These are phyloP conservation scores for Scytalidium lignicola DNA, from an alignment of 2,329 filamentous ascomycete species.

Conservation along the genomic window DNA sequence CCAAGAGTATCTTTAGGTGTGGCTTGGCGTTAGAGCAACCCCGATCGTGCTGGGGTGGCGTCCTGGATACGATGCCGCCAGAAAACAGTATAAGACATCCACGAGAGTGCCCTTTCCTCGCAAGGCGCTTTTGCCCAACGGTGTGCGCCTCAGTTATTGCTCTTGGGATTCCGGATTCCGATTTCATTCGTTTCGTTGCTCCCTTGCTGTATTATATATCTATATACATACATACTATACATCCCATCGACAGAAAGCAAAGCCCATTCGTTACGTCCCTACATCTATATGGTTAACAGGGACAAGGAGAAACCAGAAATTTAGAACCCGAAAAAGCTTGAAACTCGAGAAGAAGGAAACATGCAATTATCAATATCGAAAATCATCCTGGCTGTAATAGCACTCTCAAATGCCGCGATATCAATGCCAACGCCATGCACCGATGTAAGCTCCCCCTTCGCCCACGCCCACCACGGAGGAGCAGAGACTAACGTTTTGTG, in stretches of 20 bases:
- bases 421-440: conserved; percentile 15
- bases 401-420: background rate
- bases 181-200: too few relatives aligned
- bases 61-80: background rate
- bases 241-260: too few relatives aligned
- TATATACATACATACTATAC: too few relatives aligned
- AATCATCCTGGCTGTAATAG: background rate
- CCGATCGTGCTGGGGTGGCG: background rate
- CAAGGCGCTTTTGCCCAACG: background rate
- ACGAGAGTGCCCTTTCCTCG: too few relatives aligned
- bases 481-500: background rate
- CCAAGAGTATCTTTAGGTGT: background rate
- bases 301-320: background rate
- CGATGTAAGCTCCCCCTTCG: conserved; percentile 14
- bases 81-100: background rate
- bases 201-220: too few relatives aligned
- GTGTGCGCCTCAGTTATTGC: background rate
- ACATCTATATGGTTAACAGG: too few relatives aligned
- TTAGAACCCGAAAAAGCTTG: background rate
- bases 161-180: too few relatives aligned
- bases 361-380: background rate
- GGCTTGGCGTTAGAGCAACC: background rate
- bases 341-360: background rate
- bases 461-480: background rate
- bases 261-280: too few relatives aligned